Percentiles rank a stretch among this genome's conserved stretches.
These are phyloP conservation scores for Phoma herbarum DNA, from an alignment of 2,329 filamentous ascomycete genomes.

Conservation along the genomic window DNA sequence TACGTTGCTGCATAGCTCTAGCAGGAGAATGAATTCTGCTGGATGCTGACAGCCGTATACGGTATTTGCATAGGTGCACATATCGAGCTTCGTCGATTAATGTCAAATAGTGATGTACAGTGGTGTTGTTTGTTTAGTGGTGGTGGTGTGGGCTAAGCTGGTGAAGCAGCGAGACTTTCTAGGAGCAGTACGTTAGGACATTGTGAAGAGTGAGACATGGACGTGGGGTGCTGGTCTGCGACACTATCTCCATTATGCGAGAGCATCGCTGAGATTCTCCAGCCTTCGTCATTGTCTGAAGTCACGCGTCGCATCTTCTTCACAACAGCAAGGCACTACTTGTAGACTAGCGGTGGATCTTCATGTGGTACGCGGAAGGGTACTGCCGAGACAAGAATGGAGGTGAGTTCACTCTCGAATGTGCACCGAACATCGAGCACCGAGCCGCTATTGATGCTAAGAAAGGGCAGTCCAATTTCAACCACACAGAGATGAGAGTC, in stretches of 20 bases:
- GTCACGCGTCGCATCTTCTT: not conserved
- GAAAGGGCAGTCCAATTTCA: conserved; percentile 1
- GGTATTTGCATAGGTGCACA: not conserved
- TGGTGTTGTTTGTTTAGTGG: not conserved
- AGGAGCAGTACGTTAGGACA: not conserved
- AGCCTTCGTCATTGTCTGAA: not conserved
- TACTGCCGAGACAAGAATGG: not conserved
- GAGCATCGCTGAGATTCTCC: not conserved
- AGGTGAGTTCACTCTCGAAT: not conserved
- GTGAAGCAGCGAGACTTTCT: not conserved
- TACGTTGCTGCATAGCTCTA: not conserved
- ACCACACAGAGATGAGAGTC: not conserved
- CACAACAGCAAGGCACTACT: too few species aligned
- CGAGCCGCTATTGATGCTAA: not conserved
- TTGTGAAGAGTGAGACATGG: not conserved
- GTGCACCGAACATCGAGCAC: not conserved
- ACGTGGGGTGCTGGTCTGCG: not conserved
- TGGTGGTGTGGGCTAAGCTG: not conserved
- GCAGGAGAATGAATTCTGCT: not conserved
- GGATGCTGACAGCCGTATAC: not conserved
- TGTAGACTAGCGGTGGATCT: not conserved
- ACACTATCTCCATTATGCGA: not conserved
- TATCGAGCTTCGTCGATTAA: not conserved
- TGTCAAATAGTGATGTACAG: not conserved
- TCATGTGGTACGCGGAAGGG: not conserved